A percentile compares a stretch with the other conserved stretches of the same genome.
Evolutionary conservation across 192 early-diverging fungal species (phyloP).

Genomic region (Coemansia sp.): DNA sequence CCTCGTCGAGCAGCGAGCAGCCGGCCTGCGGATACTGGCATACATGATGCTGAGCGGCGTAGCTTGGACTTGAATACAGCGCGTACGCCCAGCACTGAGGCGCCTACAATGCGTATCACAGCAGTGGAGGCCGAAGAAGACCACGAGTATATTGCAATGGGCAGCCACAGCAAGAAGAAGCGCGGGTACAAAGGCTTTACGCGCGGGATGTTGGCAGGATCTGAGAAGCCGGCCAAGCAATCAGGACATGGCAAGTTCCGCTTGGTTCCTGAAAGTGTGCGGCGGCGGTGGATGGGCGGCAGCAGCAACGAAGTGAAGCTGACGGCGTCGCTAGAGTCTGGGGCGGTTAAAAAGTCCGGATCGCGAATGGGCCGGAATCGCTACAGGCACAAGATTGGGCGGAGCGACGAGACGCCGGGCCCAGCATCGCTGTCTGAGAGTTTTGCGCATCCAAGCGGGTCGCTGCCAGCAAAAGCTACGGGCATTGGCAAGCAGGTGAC

Average conservation of each 20-base stretch:
- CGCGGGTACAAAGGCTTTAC: conserved; percentile 34
- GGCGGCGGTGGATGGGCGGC: conserved; percentile 47
- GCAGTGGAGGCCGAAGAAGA: conserved; percentile 53
- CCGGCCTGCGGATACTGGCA: conserved; percentile 1
- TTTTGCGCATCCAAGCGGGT: conserved; percentile 1
- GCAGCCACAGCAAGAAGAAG: conserved; percentile 31
- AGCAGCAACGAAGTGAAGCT: conserved; percentile 13
- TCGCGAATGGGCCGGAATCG: background rate
- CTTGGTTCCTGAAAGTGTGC: conserved; percentile 41
- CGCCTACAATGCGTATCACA: conserved; percentile 49
- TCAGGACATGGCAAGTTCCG: conserved; percentile 29
- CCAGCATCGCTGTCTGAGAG: background rate
- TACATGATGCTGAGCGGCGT: conserved; percentile 1
- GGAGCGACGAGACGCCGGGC: conserved; percentile 4
- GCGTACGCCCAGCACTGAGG: conserved; percentile 29
- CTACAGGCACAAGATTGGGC: conserved; percentile 2
- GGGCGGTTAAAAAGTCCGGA: background rate
- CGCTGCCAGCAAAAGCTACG: background rate
- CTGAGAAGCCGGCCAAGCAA: conserved; percentile 19
- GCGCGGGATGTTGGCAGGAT: conserved; percentile 31
- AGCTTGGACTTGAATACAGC: conserved; percentile 43
- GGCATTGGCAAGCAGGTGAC: conserved; percentile 1
- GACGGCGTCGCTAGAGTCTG: conserved; percentile 22
- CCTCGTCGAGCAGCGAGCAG: background rate
- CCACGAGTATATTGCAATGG: conserved; percentile 44